Base-by-base conservation (phyloP, 2,329 filamentous ascomycete species). In the Dactylellina leptospora region DNA sequence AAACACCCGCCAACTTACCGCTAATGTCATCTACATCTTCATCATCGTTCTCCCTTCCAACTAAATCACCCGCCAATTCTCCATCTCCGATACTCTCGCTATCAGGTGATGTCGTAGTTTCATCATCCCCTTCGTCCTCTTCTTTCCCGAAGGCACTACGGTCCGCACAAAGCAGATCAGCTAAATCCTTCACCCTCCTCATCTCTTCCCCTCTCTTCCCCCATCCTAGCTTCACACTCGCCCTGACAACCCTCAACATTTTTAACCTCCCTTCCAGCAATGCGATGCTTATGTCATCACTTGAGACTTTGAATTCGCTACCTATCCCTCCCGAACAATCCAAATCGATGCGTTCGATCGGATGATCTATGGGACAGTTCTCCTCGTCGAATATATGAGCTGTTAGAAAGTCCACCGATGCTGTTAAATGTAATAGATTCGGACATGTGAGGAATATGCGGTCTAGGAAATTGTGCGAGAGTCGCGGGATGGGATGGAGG, bases 231-330 rank as follows among this genome's bases (percentile, higher is more conserved):
- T 45, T 73, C 23, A 71, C 74, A 27, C 68, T 75, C 2, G 76
- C 75, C n/a, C 75, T 45, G 30, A 77, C 73, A 5, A 77, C 44
- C 22, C 76, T 45, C 25, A 77, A 38, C 25, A 61, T 55, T 16
- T 61, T 69, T 25, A 77, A 55, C 16, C 76, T 27, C 10, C 74
- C 76, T 33, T 76, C 76, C 36, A 76, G 75, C 2, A 77, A 58
- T 10, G 75, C 76, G 30, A 77, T 77, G 38, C 75, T 77, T 5
- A 77, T 74, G 27, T 77, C 75, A 55, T 77, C 76, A 25, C 75
- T 75, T 3, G 66, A 73, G n/a, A 77, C 58, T 23, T 77, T 77
- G 20, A 74, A 72, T 45, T 76, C 75, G 2, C 74, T 71, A 1
- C 76, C 75, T n/a, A 75, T 53, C 10, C 74, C 74, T 5, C 75